These are phyloP conservation scores for Agarophyton chilense DNA, from an alignment of 23 red algal genomes.

Conservation along the genomic window DNA sequence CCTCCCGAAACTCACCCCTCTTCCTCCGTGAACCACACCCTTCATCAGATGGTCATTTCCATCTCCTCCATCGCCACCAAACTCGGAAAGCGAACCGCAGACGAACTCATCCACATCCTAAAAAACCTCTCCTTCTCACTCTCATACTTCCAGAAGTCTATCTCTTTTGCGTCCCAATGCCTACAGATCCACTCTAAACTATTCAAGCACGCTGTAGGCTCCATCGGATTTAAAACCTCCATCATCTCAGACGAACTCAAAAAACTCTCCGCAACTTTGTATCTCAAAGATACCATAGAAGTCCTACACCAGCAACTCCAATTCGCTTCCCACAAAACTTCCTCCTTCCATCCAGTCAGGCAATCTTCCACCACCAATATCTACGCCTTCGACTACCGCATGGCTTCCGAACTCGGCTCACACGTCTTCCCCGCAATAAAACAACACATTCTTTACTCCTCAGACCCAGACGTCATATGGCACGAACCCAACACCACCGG, in stretches of 20 bases:
- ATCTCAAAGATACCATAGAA: neutral
- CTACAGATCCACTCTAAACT: neutral
- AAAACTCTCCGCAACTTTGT: neutral
- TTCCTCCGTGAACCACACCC: no score
- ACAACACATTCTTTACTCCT: neutral
- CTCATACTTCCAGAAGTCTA: neutral
- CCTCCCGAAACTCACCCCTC: no score
- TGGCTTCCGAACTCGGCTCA: neutral
- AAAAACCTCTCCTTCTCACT: neutral
- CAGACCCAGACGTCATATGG: neutral
- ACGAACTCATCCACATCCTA: constrained; percentile 2
- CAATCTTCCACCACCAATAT: neutral
- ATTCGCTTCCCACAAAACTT: neutral
- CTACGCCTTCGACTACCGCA: neutral
- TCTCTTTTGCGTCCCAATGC: neutral
- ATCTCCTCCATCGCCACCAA: neutral
- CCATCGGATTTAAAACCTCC: neutral
- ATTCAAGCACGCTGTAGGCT: neutral
- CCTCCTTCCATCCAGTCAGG: neutral
- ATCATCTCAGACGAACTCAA: neutral
- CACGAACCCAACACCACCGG: no score
- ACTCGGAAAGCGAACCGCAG: neutral
- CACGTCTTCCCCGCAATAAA: neutral
- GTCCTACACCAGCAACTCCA: neutral
- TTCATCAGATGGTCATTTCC: no score